Conservation (phyloP, 768 basidiomycete genomes). For the Russula griseocarnosa region DNA sequence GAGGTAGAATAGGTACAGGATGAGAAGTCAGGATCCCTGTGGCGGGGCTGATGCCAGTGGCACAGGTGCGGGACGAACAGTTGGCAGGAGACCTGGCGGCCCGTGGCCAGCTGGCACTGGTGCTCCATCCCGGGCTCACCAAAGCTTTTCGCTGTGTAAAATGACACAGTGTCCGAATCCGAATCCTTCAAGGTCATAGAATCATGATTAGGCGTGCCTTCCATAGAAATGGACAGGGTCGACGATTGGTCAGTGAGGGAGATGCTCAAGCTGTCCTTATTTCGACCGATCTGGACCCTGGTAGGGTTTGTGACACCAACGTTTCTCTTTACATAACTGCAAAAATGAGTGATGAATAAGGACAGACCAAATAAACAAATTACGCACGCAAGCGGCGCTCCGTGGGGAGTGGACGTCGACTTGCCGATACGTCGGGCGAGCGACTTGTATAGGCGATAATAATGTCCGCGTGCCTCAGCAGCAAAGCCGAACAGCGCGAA, state of each 20-base stretch:
- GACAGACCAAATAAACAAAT: neutral
- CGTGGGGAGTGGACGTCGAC: conserved; percentile 11
- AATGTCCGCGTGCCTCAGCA: neutral
- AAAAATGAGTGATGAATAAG: neutral
- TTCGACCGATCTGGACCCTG: neutral
- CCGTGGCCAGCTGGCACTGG: neutral
- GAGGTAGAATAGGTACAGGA: neutral
- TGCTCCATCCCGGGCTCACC: neutral
- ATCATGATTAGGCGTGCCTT: conserved; percentile 1
- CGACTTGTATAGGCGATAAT: conserved; percentile 3
- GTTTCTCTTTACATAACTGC: conserved; percentile 10
- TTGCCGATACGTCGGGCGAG: conserved; percentile 33
- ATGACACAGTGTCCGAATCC: neutral
- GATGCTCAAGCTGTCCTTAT: neutral
- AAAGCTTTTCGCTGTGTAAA: conserved; percentile 5
- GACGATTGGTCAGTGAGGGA: conserved; percentile 6
- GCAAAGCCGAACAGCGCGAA: neutral
- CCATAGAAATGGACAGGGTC: no score
- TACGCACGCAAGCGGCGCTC: conserved; percentile 15
- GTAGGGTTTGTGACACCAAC: conserved; percentile 2
- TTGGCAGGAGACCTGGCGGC: neutral
- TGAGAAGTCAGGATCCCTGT: no score
- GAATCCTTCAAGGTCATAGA: conserved; percentile 9
- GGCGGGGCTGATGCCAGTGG: no score
- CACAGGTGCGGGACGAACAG: no score